Evolutionary conservation across 495 filamentous ascomycete genomes (phyloP).

Genomic region (Penicillium dipodomyicola): DNA sequence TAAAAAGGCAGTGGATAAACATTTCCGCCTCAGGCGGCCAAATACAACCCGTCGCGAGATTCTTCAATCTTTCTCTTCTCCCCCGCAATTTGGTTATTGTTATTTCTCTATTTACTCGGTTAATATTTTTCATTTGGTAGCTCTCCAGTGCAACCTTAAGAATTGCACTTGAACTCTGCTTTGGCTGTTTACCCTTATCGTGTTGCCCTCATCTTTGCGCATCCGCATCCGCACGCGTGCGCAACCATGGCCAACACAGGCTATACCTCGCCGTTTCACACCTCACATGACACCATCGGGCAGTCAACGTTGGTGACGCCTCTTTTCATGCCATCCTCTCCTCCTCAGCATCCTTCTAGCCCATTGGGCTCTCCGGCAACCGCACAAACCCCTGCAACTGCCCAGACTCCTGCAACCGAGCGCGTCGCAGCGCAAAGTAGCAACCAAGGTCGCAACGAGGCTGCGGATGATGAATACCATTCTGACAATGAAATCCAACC

Average conservation of each 20-base stretch:
- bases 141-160: not conserved
- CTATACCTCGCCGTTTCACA: slow-evolving; percentile 41
- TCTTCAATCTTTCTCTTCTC: slow-evolving; percentile 8
- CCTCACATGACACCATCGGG: slow-evolving; percentile 48
- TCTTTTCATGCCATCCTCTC: slow-evolving; percentile 41
- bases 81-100: slow-evolving; percentile 20
- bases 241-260: slow-evolving; percentile 37
- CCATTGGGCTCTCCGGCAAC: slow-evolving; percentile 25
- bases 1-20: slow-evolving; percentile 29
- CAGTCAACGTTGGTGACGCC: slow-evolving; percentile 44
- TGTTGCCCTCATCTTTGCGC: slow-evolving; percentile 9
- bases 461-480: slow-evolving; percentile 10
- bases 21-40: slow-evolving; percentile 21
- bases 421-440: slow-evolving; percentile 15
- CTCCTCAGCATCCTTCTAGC: slow-evolving; percentile 25
- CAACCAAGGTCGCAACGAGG: slow-evolving; percentile 10
- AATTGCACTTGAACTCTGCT: slow-evolving; percentile 1
- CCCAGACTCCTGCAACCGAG: slow-evolving; percentile 28
- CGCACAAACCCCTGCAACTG: slow-evolving; percentile 28
- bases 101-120: slow-evolving; percentile 11
- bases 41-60: slow-evolving; percentile 11
- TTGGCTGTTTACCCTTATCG: not conserved
- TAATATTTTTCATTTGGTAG: not conserved
- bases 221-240: slow-evolving; percentile 24
- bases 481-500: slow-evolving; percentile 22